Percentiles rank a stretch among this genome's conserved stretches.
Conservation (phyloP, 805 yeast genomes). For the Hanseniaspora pseudoguilliermondii region DNA sequence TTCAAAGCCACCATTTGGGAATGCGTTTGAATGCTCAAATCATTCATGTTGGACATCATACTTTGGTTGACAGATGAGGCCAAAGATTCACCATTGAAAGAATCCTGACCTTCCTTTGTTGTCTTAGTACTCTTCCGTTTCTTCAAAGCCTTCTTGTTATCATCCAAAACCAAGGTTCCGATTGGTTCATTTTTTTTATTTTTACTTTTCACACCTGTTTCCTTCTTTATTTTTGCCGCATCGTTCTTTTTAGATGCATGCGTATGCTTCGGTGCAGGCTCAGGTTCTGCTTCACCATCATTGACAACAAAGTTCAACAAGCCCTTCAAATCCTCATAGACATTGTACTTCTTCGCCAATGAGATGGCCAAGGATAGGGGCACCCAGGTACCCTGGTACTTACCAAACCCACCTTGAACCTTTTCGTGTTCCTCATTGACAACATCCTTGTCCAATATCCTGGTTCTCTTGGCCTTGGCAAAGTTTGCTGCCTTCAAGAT, state of each 20-base stretch:
- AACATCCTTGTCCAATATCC: constrained; percentile 85
- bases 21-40: not conserved
- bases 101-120: too few species aligned
- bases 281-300: constrained; percentile 41
- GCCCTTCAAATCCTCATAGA: constrained; percentile 47
- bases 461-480: constrained; percentile 87
- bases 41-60: not conserved
- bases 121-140: not conserved
- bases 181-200: not conserved
- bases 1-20: not conserved
- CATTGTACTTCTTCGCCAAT: constrained; percentile 54
- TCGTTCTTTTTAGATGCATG: constrained; percentile 43
- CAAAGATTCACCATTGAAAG: too few species aligned
- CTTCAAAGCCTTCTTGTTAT: not conserved
- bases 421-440: constrained; percentile 82
- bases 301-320: constrained; percentile 48
- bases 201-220: not conserved
- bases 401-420: constrained; percentile 94
- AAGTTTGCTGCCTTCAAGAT: constrained; percentile 85
- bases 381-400: constrained; percentile 95
- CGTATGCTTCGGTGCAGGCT: constrained; percentile 54
- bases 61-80: not conserved
- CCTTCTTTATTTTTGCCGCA: constrained; percentile 18
- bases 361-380: constrained; percentile 64
- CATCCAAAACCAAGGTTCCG: not conserved